These are phyloP conservation scores for Mycena maculata DNA, from an alignment of 768 basidiomycete genomes.

Conservation along the genomic window DNA sequence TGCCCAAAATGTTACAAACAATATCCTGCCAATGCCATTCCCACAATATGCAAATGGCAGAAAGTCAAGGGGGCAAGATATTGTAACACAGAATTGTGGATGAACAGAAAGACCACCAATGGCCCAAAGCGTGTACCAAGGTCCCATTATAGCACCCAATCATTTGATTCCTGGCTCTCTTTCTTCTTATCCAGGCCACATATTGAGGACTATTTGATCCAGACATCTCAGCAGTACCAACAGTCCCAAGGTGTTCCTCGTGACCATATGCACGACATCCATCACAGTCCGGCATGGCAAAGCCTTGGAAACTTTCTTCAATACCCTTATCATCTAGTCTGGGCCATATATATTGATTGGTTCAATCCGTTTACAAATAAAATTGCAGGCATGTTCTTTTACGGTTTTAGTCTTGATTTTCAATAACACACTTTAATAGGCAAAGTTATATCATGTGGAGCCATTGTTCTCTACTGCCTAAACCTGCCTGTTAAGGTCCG, in stretches of 20 bases:
- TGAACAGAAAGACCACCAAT: neutral
- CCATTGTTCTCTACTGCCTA: too few relatives aligned
- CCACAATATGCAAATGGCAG: neutral
- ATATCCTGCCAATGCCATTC: constrained; percentile 19
- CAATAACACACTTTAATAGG: neutral
- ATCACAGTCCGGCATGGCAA: constrained; percentile 36
- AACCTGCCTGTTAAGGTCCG: neutral
- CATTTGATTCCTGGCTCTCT: constrained; percentile 43
- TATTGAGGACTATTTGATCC: constrained; percentile 35
- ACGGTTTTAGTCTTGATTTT: neutral
- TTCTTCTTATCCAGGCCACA: constrained; percentile 36
- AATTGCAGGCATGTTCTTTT: constrained; percentile 37
- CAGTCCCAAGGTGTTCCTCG: neutral
- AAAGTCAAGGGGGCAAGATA: neutral
- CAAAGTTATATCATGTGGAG: constrained; percentile 1
- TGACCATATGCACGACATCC: neutral
- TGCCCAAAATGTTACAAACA: constrained; percentile 42
- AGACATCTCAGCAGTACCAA: constrained; percentile 32
- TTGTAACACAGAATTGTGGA: neutral
- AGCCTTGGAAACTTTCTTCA: constrained; percentile 26
- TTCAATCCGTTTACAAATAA: too few relatives aligned
- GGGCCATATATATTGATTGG: constrained; percentile 49
- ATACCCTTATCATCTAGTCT: constrained; percentile 36
- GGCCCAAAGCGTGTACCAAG: constrained; percentile 36
- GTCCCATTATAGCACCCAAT: constrained; percentile 39